Conservation (phyloP, 2,329 filamentous ascomycete genomes). For the Daldinia eschscholtzii region DNA sequence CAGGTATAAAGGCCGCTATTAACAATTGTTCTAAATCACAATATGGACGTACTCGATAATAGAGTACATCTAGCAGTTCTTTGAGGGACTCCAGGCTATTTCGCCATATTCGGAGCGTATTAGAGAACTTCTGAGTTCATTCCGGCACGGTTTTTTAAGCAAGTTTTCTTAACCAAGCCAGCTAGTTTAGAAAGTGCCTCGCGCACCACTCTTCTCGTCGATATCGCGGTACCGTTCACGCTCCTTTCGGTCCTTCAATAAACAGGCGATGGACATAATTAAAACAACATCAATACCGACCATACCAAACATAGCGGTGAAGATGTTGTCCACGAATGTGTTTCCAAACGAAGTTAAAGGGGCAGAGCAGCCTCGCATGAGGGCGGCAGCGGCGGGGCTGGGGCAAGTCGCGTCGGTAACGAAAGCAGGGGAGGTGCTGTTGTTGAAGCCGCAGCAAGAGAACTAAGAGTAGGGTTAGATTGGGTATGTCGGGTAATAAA, state of each 20-base stretch:
- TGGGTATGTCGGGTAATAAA: conserved; percentile 21
- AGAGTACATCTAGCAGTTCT: conserved; percentile 8
- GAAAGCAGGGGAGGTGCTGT: conserved; percentile 78
- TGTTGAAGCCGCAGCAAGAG: conserved; percentile 83
- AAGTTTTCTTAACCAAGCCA: conserved; percentile 10
- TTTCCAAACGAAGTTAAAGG: conserved; percentile 78
- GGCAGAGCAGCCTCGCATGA: conserved; percentile 76
- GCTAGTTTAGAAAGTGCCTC: conserved; percentile 61
- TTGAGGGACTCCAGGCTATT: conserved; percentile 4
- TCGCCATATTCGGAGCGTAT: conserved; percentile 5
- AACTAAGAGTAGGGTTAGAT: conserved; percentile 66
- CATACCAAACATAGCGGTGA: conserved; percentile 83
- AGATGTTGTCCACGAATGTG: conserved; percentile 78
- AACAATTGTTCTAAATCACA: conserved; percentile 31
- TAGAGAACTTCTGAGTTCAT: conserved; percentile 2
- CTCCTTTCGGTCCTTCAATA: conserved; percentile 85
- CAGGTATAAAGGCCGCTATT: conserved; percentile 18
- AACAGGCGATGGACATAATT: conserved; percentile 77
- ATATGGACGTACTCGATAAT: conserved; percentile 8
- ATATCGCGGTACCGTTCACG: conserved; percentile 82
- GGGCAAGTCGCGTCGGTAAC: conserved; percentile 76
- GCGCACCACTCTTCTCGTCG: conserved; percentile 78
- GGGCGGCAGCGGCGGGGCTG: conserved; percentile 76
- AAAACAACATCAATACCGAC: conserved; percentile 78
- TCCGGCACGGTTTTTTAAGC: conserved; percentile 1